Percentiles rank a stretch among this genome's conserved stretches.
Conservation (phyloP, 1,139 yeast genomes). For the Kurtzmaniella quercitrusa region DNA sequence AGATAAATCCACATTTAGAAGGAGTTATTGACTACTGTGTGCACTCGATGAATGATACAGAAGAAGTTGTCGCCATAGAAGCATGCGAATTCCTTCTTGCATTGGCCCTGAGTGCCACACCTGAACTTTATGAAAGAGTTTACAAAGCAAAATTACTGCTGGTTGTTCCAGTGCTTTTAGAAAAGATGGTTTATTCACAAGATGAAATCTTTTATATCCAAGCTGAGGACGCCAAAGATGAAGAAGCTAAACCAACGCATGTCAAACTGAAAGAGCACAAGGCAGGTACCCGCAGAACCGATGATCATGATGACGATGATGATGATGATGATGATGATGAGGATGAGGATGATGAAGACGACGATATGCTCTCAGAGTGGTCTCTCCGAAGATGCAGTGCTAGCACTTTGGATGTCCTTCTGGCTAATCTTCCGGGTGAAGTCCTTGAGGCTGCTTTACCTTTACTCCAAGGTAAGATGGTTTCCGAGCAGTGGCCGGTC, state of each 20-base stretch:
- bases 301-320: conserved; percentile 28
- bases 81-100: conserved; percentile 90
- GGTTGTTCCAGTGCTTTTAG: conserved; percentile 71
- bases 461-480: conserved; percentile 64
- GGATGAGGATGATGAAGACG: conserved; percentile 66
- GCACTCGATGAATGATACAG: conserved; percentile 65
- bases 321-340: conserved; percentile 50
- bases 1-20: conserved; percentile 70
- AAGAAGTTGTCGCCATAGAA: conserved; percentile 76
- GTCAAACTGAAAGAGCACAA: conserved; percentile 70
- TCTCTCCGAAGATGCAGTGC: conserved; percentile 91
- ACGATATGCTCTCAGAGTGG: conserved; percentile 71
- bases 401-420: conserved; percentile 81
- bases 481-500: conserved; percentile 74
- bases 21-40: conserved; percentile 84
- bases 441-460: conserved; percentile 73
- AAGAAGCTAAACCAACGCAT: conserved; percentile 79
- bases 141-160: conserved; percentile 55
- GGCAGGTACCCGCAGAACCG: conserved; percentile 15
- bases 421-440: conserved; percentile 62
- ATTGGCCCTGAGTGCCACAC: conserved; percentile 52
- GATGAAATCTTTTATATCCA: conserved; percentile 73
- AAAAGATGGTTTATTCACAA: conserved; percentile 85
- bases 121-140: conserved; percentile 46
- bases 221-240: conserved; percentile 67